Base-by-base conservation (phyloP, 257 asterid genomes). In the Cruciata laevipes region DNA sequence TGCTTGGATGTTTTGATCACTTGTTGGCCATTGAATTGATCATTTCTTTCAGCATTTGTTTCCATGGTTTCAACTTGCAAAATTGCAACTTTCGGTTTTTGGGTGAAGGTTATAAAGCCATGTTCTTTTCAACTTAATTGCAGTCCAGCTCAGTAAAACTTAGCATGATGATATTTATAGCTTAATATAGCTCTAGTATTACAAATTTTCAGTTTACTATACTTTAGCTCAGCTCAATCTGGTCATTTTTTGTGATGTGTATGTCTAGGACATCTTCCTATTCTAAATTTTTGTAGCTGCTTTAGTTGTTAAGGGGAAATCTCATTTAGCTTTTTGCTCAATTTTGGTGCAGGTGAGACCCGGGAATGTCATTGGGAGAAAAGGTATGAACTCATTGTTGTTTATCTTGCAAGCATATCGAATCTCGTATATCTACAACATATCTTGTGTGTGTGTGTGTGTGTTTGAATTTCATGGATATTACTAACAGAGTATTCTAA, bases 291-390 rank as follows among this genome's bases (percentile, higher is more conserved):
- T 12, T 17, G 61, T 7, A 0, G 27, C 21, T 51, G 69, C 14
- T 23, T 3, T 27, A 10, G 49, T n/a, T 49, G 31, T 60, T 42
- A 14, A 4, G 31, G 38, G 37, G 63, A 1, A 8, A 16, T n/a
- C 47, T 24, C 40, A 21, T 63, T 35, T 62, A 33, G 49, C 71
- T 62, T 37, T 61, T 33, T 70, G 63, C 66, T 31, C 21, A 40
- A 53, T 67, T 49, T 69, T 76, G 76, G 52, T 75, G 84, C 91
- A 93, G 97, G 94, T 93, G 72, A 88, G 83, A 77, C 84, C 90
- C 11, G 97, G 99, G 78, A 90, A 88, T 30, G 89, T 85, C 74
- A 88, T 93, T 69, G 86, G 85, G 73, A 88, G 90, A 83, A 90
- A 79, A 93, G 97, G 99, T 93, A 21, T 64, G 30, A 57, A 67